Percentiles rank a stretch among this genome's conserved stretches.
Evolutionary conservation across 1,139 yeast species (phyloP).

Genomic region (Debaryomyces singareniensis): DNA sequence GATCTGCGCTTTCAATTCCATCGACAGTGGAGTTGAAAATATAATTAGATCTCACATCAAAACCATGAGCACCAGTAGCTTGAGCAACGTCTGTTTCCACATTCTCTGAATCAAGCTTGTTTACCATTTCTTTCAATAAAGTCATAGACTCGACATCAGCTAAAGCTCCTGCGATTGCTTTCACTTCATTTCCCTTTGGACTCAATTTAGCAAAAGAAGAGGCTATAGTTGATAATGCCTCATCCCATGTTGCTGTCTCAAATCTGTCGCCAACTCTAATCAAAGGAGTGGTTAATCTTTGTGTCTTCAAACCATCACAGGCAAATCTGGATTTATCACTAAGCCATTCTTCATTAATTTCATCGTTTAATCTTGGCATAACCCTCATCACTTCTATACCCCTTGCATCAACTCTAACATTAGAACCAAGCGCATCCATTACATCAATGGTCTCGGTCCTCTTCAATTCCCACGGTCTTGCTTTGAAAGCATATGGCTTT

Average conservation of each 20-base stretch:
- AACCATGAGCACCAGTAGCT: slow-evolving; percentile 61
- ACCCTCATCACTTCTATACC: slow-evolving; percentile 89
- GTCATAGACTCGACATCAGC: slow-evolving; percentile 81
- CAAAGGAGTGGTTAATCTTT: slow-evolving; percentile 78
- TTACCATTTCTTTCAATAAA: slow-evolving; percentile 72
- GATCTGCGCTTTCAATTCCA: slow-evolving; percentile 81
- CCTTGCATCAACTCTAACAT: slow-evolving; percentile 78
- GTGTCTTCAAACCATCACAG: slow-evolving; percentile 80
- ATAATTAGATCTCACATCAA: slow-evolving; percentile 75
- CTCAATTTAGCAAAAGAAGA: slow-evolving; percentile 52
- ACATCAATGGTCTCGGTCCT: slow-evolving; percentile 87
- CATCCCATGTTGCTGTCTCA: slow-evolving; percentile 82
- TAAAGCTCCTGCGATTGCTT: slow-evolving; percentile 79
- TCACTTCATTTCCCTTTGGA: slow-evolving; percentile 67
- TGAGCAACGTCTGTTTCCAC: slow-evolving; percentile 64
- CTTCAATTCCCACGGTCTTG: slow-evolving; percentile 92
- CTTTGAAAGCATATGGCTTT: slow-evolving; percentile 85
- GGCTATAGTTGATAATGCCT: slow-evolving; percentile 68
- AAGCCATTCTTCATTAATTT: slow-evolving; percentile 88
- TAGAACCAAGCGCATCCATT: slow-evolving; percentile 77
- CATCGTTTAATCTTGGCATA: slow-evolving; percentile 80
- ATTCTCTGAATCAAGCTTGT: slow-evolving; percentile 77
- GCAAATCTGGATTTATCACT: slow-evolving; percentile 85
- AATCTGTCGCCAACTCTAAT: slow-evolving; percentile 67
- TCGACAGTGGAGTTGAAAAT: slow-evolving; percentile 74